Percentiles rank a stretch among this genome's conserved stretches.
Conservation (phyloP, 2,329 filamentous ascomycete genomes). For the Sporothrix curviconia region DNA sequence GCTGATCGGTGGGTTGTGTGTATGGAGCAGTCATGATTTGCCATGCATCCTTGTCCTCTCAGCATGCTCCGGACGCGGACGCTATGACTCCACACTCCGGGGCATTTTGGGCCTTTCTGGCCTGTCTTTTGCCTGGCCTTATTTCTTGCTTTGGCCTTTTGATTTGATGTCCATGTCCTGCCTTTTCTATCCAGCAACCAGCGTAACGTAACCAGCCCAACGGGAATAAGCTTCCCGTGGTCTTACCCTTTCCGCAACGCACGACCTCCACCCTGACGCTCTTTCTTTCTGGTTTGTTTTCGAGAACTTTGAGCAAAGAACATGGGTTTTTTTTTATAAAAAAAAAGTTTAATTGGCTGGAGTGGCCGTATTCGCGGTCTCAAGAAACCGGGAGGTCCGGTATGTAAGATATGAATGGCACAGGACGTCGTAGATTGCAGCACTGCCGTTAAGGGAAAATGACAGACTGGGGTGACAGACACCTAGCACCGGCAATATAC, state of each 20-base stretch:
- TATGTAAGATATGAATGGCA: neutral
- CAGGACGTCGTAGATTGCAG: neutral
- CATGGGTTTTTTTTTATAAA: too few species aligned
- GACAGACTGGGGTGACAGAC: too few species aligned
- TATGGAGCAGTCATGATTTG: neutral
- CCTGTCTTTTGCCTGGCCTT: neutral
- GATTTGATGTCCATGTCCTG: neutral
- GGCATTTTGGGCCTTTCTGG: neutral
- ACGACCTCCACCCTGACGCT: neutral
- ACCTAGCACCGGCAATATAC: neutral
- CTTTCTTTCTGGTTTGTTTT: neutral
- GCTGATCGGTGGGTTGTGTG: too few species aligned
- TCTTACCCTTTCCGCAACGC: neutral
- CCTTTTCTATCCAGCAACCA: neutral
- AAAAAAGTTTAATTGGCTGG: too few species aligned
- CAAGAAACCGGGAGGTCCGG: neutral
- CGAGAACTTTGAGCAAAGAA: neutral
- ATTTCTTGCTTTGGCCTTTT: neutral
- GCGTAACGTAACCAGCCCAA: too few species aligned
- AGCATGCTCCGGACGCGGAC: neutral
- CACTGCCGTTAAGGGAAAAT: too few species aligned
- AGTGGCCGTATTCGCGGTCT: neutral
- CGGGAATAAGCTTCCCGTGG: slow-evolving; percentile 6
- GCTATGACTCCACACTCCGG: neutral
- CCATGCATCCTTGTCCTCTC: neutral